Evolutionary conservation across 805 yeast genomes (phyloP), one percentile per base, ranked within the genome.

Genomic region (Candida germanica): DNA sequence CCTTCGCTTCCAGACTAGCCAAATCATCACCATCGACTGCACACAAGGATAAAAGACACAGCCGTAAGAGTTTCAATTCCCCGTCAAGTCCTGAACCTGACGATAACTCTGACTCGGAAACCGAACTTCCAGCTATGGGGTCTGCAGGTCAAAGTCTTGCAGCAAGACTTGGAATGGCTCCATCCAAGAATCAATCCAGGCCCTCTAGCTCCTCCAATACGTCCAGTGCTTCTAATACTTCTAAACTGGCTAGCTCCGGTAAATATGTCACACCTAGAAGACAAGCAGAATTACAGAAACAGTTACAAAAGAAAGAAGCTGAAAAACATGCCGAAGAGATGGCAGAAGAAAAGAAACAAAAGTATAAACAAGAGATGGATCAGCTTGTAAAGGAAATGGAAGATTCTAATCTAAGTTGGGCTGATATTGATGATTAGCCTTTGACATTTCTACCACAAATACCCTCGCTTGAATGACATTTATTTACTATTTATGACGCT

Each of bases 111-210:
- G 18, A 26, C 26, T 25, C 26, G 22, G 4, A 6, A 10, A 26
- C 5, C 21, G 37, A 34, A 15, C 26, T 26, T n/a, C 49, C 46
- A 1, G 59, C 61, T 3, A 51, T 61, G 63, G 44, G 59, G 0
- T 50, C 47, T 1, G 68, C 67, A 3, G 69, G 56, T 3, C 44
- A 42, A 36, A 47, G 58, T 9, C 49, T 64, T 34, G 69, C 69
- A 3, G 51, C 59, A 3, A 51, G 68, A 22, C 31, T 61, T 28
- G 55, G 54, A 10, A 20, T 20, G 23, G n/a, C n/a, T n/a, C n/a
- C n/a, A n/a, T n/a, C n/a, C n/a, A n/a, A n/a, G n/a, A n/a, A n/a
- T 21, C 10, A 8, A 11, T 21, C 11, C 24, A 21, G 24, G 11
- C 8, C 24, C 8, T 21, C 24, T 21, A n/a, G n/a, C n/a, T 20